Evolutionary conservation across 257 asterid species (phyloP).

Genomic region (Capsicum baccatum): DNA sequence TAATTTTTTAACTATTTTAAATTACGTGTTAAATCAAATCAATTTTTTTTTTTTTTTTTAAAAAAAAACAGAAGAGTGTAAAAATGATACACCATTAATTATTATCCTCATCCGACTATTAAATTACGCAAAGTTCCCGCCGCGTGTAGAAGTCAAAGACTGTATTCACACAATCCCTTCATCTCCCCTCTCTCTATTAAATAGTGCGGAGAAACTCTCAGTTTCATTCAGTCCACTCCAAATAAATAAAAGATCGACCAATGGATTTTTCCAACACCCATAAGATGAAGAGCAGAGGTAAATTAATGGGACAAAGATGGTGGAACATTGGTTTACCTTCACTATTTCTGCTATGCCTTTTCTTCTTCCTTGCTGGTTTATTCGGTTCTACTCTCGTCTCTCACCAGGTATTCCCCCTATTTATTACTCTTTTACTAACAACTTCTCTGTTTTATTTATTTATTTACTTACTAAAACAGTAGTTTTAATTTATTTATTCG

Average conservation of each 20-base stretch:
- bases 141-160: too few relatives aligned
- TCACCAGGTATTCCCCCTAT: constrained; percentile 51
- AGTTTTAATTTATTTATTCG: too few relatives aligned
- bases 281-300: constrained; percentile 66
- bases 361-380: constrained; percentile 83
- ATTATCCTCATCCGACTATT: too few relatives aligned
- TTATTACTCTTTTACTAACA: too few relatives aligned
- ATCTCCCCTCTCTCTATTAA: neutral
- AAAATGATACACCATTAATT: too few relatives aligned
- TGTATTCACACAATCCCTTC: neutral
- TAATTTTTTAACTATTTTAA: too few relatives aligned
- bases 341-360: constrained; percentile 71
- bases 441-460: too few relatives aligned
- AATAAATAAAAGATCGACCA: neutral
- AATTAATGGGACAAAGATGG: constrained; percentile 44
- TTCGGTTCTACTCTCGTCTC: constrained; percentile 75
- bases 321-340: constrained; percentile 60
- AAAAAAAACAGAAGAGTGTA: too few relatives aligned
- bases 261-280: neutral
- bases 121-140: too few relatives aligned
- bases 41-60: too few relatives aligned
- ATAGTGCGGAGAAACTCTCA: neutral
- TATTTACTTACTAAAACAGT: too few relatives aligned
- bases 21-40: too few relatives aligned
- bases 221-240: neutral